Evolutionary conservation across 202 grass and related monocot species (phyloP).

Genomic region (Setaria italica): DNA sequence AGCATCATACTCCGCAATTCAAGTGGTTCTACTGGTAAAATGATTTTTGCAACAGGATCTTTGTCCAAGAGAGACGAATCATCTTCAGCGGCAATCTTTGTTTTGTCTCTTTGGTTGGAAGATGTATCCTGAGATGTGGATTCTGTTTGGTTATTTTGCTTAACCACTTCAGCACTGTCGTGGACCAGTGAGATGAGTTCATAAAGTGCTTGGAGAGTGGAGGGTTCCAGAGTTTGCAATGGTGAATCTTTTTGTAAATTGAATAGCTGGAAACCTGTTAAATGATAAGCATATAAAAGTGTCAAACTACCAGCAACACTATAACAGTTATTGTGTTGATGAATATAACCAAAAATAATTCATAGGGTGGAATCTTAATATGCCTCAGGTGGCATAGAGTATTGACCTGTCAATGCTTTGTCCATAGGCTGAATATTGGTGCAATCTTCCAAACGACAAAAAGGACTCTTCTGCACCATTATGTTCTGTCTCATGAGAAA

Average conservation of each 20-base stretch:
- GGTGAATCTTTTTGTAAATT: constrained; percentile 45
- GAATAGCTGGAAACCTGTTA: constrained; percentile 56
- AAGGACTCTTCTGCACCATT: constrained; percentile 48
- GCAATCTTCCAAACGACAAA: constrained; percentile 36
- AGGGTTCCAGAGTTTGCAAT: constrained; percentile 70
- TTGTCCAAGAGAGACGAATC: constrained; percentile 58
- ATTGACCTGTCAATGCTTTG: constrained; percentile 61
- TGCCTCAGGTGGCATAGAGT: constrained; percentile 23
- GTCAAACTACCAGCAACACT: background rate
- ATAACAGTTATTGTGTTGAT: background rate
- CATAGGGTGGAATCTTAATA: constrained; percentile 4
- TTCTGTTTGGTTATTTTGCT: constrained; percentile 51
- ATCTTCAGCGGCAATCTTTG: constrained; percentile 47
- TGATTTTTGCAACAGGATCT: constrained; percentile 70
- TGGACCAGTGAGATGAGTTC: constrained; percentile 88
- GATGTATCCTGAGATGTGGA: constrained; percentile 46
- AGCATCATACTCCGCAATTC: constrained; percentile 66
- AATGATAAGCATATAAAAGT: constrained; percentile 24
- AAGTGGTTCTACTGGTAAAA: constrained; percentile 73
- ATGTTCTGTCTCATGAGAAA: constrained; percentile 67
- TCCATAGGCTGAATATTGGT: constrained; percentile 39
- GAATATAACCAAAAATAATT: constrained; percentile 29
- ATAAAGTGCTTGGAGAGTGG: constrained; percentile 67
- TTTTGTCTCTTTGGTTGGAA: constrained; percentile 43
- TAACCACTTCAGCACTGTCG: constrained; percentile 53